A percentile compares a stretch with the other conserved stretches of the same genome.
Conservation (phyloP, 257 asterid genomes). For the Jasminum sambac region DNA sequence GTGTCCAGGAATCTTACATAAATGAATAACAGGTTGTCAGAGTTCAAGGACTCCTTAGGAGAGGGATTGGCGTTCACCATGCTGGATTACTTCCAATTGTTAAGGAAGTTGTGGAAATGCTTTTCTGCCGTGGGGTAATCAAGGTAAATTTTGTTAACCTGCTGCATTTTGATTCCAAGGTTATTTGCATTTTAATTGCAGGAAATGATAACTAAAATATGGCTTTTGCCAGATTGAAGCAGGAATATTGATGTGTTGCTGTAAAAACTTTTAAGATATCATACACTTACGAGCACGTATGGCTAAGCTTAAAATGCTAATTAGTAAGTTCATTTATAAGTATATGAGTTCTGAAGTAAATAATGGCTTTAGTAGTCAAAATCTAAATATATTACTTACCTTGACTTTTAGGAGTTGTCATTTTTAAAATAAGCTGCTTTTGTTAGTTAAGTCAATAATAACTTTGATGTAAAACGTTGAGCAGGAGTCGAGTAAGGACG, state of each 20-base stretch:
- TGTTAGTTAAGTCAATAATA: background rate
- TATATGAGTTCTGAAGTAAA: background rate
- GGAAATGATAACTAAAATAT: background rate
- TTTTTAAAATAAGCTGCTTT: background rate
- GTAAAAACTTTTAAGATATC: background rate
- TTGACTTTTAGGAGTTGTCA: background rate
- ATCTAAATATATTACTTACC: background rate
- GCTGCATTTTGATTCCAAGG: constrained; percentile 8
- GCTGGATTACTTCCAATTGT: constrained; percentile 98
- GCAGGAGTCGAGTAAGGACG: too few relatives aligned
- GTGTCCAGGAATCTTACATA: constrained; percentile 28
- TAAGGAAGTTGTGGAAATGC: constrained; percentile 99
- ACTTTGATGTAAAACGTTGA: background rate
- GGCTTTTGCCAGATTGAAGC: background rate
- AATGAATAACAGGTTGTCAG: constrained; percentile 68
- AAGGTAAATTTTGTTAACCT: constrained; percentile 55
- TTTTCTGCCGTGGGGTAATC: constrained; percentile 94
- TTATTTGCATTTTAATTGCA: constrained; percentile 19
- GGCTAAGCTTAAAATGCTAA: background rate
- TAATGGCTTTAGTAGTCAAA: background rate
- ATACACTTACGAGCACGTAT: background rate
- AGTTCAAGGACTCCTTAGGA: constrained; percentile 85
- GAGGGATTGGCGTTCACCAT: constrained; percentile 98
- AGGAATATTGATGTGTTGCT: background rate
- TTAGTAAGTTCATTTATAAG: background rate